Evolutionary conservation across 1,284 basidiomycete genomes (phyloP).

Genomic region (Neonothopanus nambi): DNA sequence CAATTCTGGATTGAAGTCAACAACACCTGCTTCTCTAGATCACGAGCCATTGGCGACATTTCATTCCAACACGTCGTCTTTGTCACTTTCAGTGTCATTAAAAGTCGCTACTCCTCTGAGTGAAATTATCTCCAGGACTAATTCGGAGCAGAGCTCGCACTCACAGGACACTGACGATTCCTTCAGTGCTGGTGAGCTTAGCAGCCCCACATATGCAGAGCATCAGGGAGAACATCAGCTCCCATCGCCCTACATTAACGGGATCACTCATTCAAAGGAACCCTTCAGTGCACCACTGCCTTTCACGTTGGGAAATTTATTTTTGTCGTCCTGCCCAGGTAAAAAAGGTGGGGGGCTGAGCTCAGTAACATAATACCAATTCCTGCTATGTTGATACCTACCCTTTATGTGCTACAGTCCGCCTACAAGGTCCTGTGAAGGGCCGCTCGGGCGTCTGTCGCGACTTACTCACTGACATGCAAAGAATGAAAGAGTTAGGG

Average conservation of each 20-base stretch:
- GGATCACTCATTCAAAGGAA: not conserved
- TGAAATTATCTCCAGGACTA: no score
- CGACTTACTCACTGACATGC: conserved; percentile 77
- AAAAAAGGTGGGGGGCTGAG: conserved; percentile 69
- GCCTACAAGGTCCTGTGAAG: conserved; percentile 79
- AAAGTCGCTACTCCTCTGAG: conserved; percentile 14
- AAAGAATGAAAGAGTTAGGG: conserved; percentile 74
- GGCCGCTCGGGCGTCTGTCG: conserved; percentile 86
- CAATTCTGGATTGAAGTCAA: conserved; percentile 33
- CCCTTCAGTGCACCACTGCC: conserved; percentile 15
- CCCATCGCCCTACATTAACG: not conserved
- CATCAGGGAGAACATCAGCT: conserved; percentile 2
- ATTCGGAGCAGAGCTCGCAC: no score
- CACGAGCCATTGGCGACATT: conserved; percentile 17
- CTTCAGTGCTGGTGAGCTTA: not conserved
- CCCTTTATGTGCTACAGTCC: conserved; percentile 47
- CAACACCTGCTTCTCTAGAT: conserved; percentile 21
- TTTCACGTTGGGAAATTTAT: conserved; percentile 78
- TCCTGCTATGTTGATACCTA: not conserved
- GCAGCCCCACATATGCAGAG: conserved; percentile 5
- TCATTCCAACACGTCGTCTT: conserved; percentile 25
- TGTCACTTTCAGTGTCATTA: conserved; percentile 30
- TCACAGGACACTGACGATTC: no score
- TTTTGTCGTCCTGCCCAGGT: conserved; percentile 92
- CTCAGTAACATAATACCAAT: not conserved